Conservation (phyloP, 768 basidiomycete genomes). For the Boletus pseudopeckii region DNA sequence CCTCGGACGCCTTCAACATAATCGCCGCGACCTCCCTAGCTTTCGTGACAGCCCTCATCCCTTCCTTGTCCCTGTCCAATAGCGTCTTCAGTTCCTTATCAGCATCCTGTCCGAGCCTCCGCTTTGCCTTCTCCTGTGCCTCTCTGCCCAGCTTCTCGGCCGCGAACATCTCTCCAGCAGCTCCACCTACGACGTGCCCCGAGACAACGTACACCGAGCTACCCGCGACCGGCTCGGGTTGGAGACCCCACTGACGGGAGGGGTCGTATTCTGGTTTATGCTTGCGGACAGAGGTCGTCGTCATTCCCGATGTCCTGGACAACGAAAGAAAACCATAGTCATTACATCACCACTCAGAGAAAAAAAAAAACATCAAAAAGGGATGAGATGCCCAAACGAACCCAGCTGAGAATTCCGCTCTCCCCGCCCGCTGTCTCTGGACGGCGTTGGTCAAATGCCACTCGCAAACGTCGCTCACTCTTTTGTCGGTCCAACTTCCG, state of each 20-base stretch:
- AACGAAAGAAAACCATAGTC: not conserved
- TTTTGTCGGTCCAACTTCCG: conserved; percentile 88
- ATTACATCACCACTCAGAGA: not conserved
- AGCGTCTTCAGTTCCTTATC: conserved; percentile 61
- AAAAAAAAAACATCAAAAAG: not conserved
- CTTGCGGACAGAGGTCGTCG: conserved; percentile 40
- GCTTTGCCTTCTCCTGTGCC: conserved; percentile 71
- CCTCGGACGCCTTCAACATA: conserved; percentile 21
- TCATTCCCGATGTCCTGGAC: conserved; percentile 72
- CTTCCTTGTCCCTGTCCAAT: conserved; percentile 62
- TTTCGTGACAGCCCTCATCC: conserved; percentile 59
- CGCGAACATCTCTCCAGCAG: conserved; percentile 43
- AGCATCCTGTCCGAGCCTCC: conserved; percentile 54
- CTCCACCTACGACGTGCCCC: conserved; percentile 67
- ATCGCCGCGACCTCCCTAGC: conserved; percentile 48
- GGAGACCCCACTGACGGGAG: conserved; percentile 69
- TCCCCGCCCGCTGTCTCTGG: conserved; percentile 62
- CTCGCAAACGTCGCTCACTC: conserved; percentile 84
- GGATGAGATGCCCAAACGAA: conserved; percentile 34
- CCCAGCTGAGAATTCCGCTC: conserved; percentile 87
- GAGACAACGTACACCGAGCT: conserved; percentile 75
- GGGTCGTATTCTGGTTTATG: conserved; percentile 64
- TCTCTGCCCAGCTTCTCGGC: conserved; percentile 76
- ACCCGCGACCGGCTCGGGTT: conserved; percentile 43
- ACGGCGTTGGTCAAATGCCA: conserved; percentile 87